These are phyloP conservation scores for Penicillium psychrosexuale DNA, from an alignment of 2,329 filamentous ascomycete species.

Conservation along the genomic window DNA sequence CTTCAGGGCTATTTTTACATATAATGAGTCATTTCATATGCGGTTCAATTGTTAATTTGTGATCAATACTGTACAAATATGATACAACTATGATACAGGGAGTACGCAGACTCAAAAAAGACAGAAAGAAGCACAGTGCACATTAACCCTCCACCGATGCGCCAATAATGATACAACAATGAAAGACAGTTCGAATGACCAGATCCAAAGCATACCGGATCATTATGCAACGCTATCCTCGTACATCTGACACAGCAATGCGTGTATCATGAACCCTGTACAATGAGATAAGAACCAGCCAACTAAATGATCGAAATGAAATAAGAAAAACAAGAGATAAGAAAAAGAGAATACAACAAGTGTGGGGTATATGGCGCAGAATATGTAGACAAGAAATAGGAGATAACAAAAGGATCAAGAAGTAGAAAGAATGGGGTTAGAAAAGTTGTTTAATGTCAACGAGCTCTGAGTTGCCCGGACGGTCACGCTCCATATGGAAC, in stretches of 20 bases:
- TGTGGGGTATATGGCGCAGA: slow-evolving; percentile 25
- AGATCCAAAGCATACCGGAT: neutral
- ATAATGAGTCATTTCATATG: neutral
- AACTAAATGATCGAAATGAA: neutral
- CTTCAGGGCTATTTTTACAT: neutral
- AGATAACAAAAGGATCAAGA: neutral
- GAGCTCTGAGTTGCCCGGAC: slow-evolving; percentile 32
- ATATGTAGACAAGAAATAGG: slow-evolving; percentile 10
- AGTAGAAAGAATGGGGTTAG: slow-evolving; percentile 16
- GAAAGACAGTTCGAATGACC: neutral
- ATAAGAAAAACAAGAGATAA: slow-evolving; percentile 1
- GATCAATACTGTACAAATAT: slow-evolving; percentile 8
- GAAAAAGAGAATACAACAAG: slow-evolving; percentile 18
- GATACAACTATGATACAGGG: slow-evolving; percentile 6
- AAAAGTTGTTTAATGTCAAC: slow-evolving; percentile 37
- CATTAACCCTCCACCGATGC: slow-evolving; percentile 2
- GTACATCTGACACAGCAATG: slow-evolving; percentile 2
- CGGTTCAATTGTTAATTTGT: slow-evolving; percentile 3
- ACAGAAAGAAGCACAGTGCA: slow-evolving; percentile 3
- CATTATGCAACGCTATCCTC: neutral
- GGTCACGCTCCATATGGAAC: slow-evolving; percentile 46
- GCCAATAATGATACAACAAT: slow-evolving; percentile 6
- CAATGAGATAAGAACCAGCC: neutral
- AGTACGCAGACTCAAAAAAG: slow-evolving; percentile 8
- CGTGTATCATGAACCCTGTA: slow-evolving; percentile 2